Conservation (phyloP, 2,329 filamentous ascomycete species). For the Calonectria pteridis region DNA sequence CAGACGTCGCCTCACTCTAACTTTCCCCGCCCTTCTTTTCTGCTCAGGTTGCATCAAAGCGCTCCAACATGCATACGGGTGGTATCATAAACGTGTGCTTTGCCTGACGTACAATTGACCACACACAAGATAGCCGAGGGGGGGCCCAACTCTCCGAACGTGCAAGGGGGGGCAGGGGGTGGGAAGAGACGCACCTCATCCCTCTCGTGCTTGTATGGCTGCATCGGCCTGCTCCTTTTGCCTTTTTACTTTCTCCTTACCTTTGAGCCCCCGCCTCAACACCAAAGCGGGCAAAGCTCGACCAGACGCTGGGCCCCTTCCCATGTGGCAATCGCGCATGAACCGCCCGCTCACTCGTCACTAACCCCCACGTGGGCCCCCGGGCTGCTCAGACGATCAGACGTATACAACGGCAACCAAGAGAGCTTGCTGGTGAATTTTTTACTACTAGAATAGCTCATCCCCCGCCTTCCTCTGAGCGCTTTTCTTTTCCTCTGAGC, state of each 20-base stretch:
- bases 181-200: no score
- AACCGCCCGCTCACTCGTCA: conserved; percentile 17
- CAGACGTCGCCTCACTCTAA: neutral
- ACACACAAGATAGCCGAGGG: conserved; percentile 12
- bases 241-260: conserved; percentile 6
- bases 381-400: conserved; percentile 22
- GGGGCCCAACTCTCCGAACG: neutral
- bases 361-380: conserved; percentile 24
- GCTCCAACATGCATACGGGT: conserved; percentile 15
- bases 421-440: neutral
- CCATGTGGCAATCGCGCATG: conserved; percentile 26
- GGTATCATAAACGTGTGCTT: conserved; percentile 13
- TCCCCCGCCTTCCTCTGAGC: neutral
- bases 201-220: neutral
- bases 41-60: conserved; percentile 15
- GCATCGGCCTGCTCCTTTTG: neutral
- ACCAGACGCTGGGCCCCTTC: neutral
- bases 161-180: neutral
- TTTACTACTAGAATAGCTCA: conserved; percentile 1
- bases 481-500: neutral
- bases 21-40: conserved; percentile 21
- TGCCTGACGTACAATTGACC: neutral
- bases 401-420: neutral
- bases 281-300: neutral
- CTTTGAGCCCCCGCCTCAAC: neutral